Evolutionary conservation across 192 early-diverging fungal genomes (phyloP).

Genomic region (Coemansia sp.): DNA sequence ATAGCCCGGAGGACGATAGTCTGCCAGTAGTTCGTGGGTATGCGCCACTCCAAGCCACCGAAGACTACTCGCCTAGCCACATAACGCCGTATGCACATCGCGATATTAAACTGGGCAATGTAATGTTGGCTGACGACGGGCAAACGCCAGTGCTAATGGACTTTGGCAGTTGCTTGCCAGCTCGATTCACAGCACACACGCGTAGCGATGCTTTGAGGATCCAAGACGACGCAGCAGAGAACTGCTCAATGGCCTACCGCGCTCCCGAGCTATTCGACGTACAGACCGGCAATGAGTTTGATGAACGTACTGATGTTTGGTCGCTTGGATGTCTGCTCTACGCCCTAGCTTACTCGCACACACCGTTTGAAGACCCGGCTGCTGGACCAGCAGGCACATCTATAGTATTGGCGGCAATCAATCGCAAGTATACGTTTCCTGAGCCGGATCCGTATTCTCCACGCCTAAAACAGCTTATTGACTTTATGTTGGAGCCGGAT

Average conservation of each 20-base stretch:
- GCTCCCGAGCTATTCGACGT: slow-evolving; percentile 85
- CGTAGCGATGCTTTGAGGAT: slow-evolving; percentile 65
- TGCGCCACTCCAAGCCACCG: background rate
- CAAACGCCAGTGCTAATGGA: slow-evolving; percentile 75
- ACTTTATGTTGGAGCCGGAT: slow-evolving; percentile 65
- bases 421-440: slow-evolving; percentile 63
- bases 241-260: slow-evolving; percentile 75
- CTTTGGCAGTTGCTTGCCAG: slow-evolving; percentile 69
- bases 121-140: slow-evolving; percentile 68
- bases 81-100: slow-evolving; percentile 66
- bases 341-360: slow-evolving; percentile 69
- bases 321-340: slow-evolving; percentile 73
- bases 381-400: slow-evolving; percentile 63
- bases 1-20: background rate
- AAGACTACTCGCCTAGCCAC: background rate
- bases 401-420: slow-evolving; percentile 72
- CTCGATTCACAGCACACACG: slow-evolving; percentile 59
- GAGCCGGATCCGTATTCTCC: slow-evolving; percentile 56
- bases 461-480: slow-evolving; percentile 59
- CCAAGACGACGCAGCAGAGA: slow-evolving; percentile 73
- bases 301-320: slow-evolving; percentile 81
- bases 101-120: slow-evolving; percentile 79
- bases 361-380: slow-evolving; percentile 71
- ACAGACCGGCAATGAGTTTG: slow-evolving; percentile 60
- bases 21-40: background rate